Base-by-base conservation (phyloP, 2,329 filamentous ascomycete species). In the Dendrostoma leiphaemia region DNA sequence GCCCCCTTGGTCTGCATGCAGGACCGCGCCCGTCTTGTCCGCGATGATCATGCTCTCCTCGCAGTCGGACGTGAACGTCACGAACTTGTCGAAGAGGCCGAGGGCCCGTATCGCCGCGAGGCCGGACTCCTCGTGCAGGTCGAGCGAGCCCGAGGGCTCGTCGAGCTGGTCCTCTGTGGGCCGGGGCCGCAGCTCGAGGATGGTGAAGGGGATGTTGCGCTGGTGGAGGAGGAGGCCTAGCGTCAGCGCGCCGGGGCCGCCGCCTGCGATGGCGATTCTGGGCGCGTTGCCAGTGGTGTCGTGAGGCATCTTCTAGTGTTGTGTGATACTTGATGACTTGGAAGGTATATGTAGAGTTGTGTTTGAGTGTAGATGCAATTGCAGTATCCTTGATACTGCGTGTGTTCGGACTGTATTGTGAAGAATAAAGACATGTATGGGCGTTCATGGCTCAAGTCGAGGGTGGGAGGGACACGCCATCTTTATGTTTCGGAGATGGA, bases 81-180 rank as follows among this genome's bases (percentile, higher is more conserved):
- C 47, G 60, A 81, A 82, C 15, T 71, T 61, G 2, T 74, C 69
- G 53, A 64, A 74, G 13, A 82, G 64, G 0, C 73, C 76, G 13
- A 71, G 73, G 49, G 73, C 71, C 6, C 65, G 66, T 7, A 82
- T 62, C 0, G 75, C 79, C 3, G 67, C 63, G 5, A 77, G 71
- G 0, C 79, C 79, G 1, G 72, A 70, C 6, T 69, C 61, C 1
- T 69, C 65, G 59, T 82, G 78, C 1, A 83, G 67, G 59, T 82
- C 79, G 3, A 83, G 72, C 53, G 65, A 74, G 10, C 79, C 78
- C 6, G 64, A 68, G 2, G 67, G 67, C 3, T 60, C 53, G 5
- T 61, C 47, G 6, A 69, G 57, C 10, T 65, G 63, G 2, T 60
- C 60, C 0, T 58, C 48, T 1, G 62, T 65, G 9, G 67, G 69